These are phyloP conservation scores for Diaporthe citrichinensis DNA, from an alignment of 2,329 filamentous ascomycete species.

Conservation along the genomic window DNA sequence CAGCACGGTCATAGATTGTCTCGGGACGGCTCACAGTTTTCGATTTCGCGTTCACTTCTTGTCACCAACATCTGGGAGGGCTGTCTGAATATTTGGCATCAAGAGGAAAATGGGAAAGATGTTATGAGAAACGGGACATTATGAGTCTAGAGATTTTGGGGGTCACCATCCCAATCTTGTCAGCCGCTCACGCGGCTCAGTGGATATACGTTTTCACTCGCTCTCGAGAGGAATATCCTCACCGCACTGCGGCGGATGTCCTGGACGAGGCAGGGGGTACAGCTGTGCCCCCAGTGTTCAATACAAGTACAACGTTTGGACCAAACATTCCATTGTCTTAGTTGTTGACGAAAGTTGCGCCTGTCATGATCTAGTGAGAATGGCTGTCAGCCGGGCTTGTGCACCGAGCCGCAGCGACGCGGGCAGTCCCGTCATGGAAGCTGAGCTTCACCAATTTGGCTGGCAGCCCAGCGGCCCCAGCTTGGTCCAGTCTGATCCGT, in stretches of 20 bases:
- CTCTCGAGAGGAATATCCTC: neutral
- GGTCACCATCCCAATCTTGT: conserved; percentile 37
- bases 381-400: neutral
- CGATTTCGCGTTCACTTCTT: conserved; percentile 31
- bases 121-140: conserved; percentile 35
- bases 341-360: too few species aligned
- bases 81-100: conserved; percentile 30
- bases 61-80: conserved; percentile 23
- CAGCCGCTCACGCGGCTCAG: conserved; percentile 33
- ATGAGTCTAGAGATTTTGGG: conserved; percentile 36
- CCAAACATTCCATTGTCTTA: neutral
- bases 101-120: conserved; percentile 24
- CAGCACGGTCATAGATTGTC: conserved; percentile 23
- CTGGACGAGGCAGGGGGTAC: conserved; percentile 4
- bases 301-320: conserved; percentile 33
- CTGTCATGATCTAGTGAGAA: neutral
- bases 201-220: conserved; percentile 37
- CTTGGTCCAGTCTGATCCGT: neutral
- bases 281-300: conserved; percentile 20
- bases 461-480: neutral
- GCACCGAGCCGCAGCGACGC: neutral
- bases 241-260: neutral
- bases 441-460: neutral
- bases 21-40: conserved; percentile 25
- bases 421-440: neutral